Evolutionary conservation across 2,329 filamentous ascomycete species (phyloP).

Genomic region (Talaromyces atroroseus): DNA sequence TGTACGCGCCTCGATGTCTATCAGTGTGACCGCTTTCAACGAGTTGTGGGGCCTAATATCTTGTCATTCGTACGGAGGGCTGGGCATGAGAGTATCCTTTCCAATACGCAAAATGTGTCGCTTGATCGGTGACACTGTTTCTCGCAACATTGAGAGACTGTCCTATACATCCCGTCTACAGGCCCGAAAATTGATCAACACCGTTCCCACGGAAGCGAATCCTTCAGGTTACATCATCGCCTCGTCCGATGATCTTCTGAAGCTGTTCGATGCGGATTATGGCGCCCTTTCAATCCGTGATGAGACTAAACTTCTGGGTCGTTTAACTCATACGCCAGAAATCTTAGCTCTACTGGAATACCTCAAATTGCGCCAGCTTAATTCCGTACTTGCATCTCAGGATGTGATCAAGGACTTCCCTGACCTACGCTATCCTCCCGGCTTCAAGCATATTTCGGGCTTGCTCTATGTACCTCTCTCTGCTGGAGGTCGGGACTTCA

Average conservation of each 20-base stretch:
- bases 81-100: constrained; percentile 86
- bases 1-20: constrained; percentile 90
- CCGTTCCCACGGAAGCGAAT: constrained; percentile 71
- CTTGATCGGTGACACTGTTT: constrained; percentile 77
- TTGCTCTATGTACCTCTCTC: constrained; percentile 77
- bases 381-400: constrained; percentile 70
- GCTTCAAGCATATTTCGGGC: constrained; percentile 72
- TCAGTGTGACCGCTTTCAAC: constrained; percentile 80
- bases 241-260: constrained; percentile 77
- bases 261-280: constrained; percentile 81
- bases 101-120: constrained; percentile 90
- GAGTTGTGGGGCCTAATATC: constrained; percentile 85
- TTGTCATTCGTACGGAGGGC: constrained; percentile 71
- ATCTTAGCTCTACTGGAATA: constrained; percentile 80
- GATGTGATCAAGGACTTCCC: constrained; percentile 73
- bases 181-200: constrained; percentile 82
- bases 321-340: constrained; percentile 71
- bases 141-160: constrained; percentile 77
- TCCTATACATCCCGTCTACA: constrained; percentile 82
- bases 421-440: constrained; percentile 71
- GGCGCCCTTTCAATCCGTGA: constrained; percentile 77
- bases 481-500: constrained; percentile 71
- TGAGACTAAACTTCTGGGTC: constrained; percentile 82
- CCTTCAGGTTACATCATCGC: constrained; percentile 87
- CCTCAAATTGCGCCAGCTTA: constrained; percentile 67